These are phyloP conservation scores for Trichoderma breve DNA, from an alignment of 2,329 filamentous ascomycete species.

Conservation along the genomic window DNA sequence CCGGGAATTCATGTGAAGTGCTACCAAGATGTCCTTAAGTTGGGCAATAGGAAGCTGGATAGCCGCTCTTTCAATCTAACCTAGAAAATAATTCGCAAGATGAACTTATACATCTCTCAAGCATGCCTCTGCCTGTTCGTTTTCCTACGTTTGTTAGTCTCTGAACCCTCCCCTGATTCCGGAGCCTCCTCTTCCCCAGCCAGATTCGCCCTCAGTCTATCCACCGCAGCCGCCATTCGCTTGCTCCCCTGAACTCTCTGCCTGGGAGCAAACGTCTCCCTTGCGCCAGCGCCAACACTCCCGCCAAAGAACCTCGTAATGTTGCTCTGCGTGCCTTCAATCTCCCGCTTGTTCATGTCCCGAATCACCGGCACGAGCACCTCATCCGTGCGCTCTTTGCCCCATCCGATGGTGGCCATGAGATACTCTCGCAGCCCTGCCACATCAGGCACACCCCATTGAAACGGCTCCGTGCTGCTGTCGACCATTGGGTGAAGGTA, in stretches of 20 bases:
- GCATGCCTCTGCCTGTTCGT: not conserved
- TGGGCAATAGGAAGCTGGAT: too few species aligned
- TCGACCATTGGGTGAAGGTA: constrained; percentile 89
- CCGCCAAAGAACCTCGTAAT: constrained; percentile 92
- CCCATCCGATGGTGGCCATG: constrained; percentile 92
- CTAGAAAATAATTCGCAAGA: not conserved
- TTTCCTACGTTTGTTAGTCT: constrained; percentile 22
- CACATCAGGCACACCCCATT: constrained; percentile 94
- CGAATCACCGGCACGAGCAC: constrained; percentile 91
- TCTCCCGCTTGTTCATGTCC: constrained; percentile 87
- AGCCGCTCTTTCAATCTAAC: not conserved
- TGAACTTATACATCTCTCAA: not conserved
- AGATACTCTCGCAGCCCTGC: constrained; percentile 80
- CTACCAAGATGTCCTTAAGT: too few species aligned
- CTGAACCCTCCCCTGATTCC: not conserved
- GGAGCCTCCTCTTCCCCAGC: constrained; percentile 22
- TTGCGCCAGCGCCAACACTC: constrained; percentile 64
- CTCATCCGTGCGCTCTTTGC: constrained; percentile 87
- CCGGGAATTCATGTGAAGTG: not conserved
- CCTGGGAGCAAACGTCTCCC: constrained; percentile 67
- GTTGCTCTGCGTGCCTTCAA: constrained; percentile 91
- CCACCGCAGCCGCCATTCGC: constrained; percentile 73
- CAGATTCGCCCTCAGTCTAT: constrained; percentile 53
- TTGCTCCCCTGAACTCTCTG: constrained; percentile 64
- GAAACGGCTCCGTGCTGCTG: constrained; percentile 70